phyloP scores from a whole-genome alignment of 108 stramenopile species.

The Nitzschia inconspicua region DNA sequence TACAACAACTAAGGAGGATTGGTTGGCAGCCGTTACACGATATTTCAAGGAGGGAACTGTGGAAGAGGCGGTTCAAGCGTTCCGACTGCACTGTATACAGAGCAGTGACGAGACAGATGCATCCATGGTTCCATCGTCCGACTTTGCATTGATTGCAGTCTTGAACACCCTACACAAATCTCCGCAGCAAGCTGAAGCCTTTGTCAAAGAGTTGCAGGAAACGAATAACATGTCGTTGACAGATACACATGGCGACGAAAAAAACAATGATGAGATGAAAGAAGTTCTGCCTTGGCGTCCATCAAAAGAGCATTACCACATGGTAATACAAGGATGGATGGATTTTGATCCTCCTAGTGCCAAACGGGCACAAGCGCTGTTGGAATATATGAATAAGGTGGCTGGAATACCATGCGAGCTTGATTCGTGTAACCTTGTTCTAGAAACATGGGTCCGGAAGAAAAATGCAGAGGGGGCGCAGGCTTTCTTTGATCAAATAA shows the following conservation, averaged over 20 bases:
- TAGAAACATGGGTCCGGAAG: conserved; percentile 10
- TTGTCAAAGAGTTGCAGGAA: neutral
- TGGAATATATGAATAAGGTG: conserved; percentile 3
- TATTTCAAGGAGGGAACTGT: too few species aligned
- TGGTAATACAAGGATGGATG: neutral
- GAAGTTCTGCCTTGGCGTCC: too few species aligned
- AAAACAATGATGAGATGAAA: neutral
- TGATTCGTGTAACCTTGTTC: conserved; percentile 3
- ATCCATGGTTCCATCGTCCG: too few species aligned
- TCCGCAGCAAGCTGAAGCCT: conserved; percentile 1
- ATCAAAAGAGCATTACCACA: neutral
- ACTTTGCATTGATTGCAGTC: conserved; percentile 1
- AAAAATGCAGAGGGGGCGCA: conserved; percentile 12
- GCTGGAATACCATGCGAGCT: neutral
- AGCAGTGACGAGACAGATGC: too few species aligned
- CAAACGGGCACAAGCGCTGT: neutral
- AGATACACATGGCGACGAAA: neutral
- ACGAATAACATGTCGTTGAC: neutral
- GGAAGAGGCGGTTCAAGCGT: too few species aligned
- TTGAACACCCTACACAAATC: neutral
- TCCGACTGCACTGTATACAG: too few species aligned
- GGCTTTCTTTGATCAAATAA: neutral
- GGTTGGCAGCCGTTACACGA: too few species aligned
- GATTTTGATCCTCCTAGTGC: conserved; percentile 7
- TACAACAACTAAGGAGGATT: too few species aligned